These are phyloP conservation scores for Suillus alpinus DNA, from an alignment of 768 basidiomycete genomes.

Conservation along the genomic window DNA sequence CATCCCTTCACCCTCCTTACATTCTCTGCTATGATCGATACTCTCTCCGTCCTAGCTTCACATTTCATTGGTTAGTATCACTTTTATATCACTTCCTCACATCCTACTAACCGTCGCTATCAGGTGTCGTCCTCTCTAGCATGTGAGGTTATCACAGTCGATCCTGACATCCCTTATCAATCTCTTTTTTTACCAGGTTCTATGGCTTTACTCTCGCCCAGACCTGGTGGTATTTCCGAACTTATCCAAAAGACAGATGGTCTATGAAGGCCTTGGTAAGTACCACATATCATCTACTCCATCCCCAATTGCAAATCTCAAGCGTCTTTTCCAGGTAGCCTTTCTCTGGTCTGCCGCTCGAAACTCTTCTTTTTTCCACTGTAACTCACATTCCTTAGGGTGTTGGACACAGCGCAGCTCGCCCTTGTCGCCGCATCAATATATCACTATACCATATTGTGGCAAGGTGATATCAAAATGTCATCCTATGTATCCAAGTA, in stretches of 20 bases:
- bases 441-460: conserved; percentile 31
- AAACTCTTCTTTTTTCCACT: background rate
- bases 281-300: background rate
- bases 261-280: conserved; percentile 32
- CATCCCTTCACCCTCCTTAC: background rate
- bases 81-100: background rate
- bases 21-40: conserved; percentile 13
- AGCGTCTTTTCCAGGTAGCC: conserved; percentile 19
- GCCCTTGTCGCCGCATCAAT: conserved; percentile 28
- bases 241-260: conserved; percentile 27
- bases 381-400: conserved; percentile 7
- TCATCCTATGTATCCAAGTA: conserved; percentile 27
- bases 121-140: conserved; percentile 32
- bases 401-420: conserved; percentile 27
- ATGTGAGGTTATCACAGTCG: conserved; percentile 18
- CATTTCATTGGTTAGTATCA: conserved; percentile 24
- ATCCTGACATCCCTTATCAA: background rate
- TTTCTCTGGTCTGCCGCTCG: conserved; percentile 21
- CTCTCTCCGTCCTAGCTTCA: conserved; percentile 23
- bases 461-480: conserved; percentile 24
- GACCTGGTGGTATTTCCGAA: conserved; percentile 32
- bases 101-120: conserved; percentile 3
- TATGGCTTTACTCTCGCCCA: conserved; percentile 35
- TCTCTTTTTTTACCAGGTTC: conserved; percentile 18
- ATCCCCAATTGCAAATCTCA: background rate